phyloP scores from a whole-genome alignment of 176 grass and related monocot genomes.

The Lolium perenne region DNA sequence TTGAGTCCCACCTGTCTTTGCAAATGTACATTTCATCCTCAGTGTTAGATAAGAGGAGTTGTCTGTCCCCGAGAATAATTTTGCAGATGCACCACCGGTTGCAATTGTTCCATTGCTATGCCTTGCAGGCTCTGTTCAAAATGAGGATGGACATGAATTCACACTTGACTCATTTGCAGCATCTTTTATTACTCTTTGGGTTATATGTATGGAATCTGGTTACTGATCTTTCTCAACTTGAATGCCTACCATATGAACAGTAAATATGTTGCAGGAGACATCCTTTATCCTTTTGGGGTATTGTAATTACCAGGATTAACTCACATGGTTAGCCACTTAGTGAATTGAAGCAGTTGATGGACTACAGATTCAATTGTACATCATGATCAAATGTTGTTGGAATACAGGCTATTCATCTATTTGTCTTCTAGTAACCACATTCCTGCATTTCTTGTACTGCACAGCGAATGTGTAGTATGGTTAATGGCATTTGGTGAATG shows the following conservation, averaged over 20 bases:
- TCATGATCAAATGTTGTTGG: not conserved
- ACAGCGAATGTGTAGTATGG: not conserved
- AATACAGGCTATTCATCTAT: conserved; percentile 1
- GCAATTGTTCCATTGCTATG: not conserved
- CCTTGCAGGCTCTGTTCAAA: not conserved
- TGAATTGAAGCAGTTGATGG: not conserved
- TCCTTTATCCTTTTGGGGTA: not conserved
- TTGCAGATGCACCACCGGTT: not conserved
- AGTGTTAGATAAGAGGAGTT: not conserved
- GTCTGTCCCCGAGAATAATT: not conserved
- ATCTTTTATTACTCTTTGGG: not conserved
- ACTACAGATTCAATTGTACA: not conserved
- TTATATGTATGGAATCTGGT: not conserved
- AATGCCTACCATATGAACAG: not conserved
- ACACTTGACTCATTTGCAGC: not conserved
- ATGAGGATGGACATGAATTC: not conserved
- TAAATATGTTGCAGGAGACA: not conserved
- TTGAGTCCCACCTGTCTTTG: not conserved
- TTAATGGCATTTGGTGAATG: not conserved
- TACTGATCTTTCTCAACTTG: not conserved
- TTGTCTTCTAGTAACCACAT: not conserved
- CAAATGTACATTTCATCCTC: not conserved
- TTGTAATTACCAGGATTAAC: not conserved
- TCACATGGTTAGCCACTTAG: not conserved
- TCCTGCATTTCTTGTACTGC: not conserved